Evolutionary conservation across 345 rosid species (phyloP).

Genomic region (Ceriops tagal): DNA sequence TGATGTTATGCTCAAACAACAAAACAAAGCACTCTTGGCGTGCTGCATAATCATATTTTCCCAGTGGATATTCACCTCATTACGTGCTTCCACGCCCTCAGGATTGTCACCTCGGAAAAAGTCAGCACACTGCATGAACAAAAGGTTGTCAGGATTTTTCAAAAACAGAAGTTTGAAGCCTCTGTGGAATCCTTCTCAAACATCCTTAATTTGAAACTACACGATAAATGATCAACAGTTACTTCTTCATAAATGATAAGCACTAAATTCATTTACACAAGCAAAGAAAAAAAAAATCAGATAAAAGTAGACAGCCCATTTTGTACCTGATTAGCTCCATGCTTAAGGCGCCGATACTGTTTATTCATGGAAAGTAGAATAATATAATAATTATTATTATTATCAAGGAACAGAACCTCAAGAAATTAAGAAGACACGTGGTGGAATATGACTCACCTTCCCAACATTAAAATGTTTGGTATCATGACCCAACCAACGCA

Average conservation of each 20-base stretch:
- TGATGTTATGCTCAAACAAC: not conserved
- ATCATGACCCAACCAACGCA: slow-evolving; percentile 98
- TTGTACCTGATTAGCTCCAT: slow-evolving; percentile 82
- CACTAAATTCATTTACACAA: not conserved
- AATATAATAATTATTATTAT: not conserved
- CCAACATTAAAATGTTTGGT: slow-evolving; percentile 99
- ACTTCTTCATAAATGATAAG: not conserved
- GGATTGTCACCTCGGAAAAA: slow-evolving; percentile 96
- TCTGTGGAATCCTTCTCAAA: no score
- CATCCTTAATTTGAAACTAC: no score
- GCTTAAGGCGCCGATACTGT: slow-evolving; percentile 99
- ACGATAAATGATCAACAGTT: no score
- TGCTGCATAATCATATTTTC: slow-evolving; percentile 1
- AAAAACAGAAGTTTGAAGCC: not conserved
- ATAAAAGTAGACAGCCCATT: not conserved
- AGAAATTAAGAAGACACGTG: slow-evolving; percentile 6
- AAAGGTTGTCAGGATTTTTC: slow-evolving; percentile 9
- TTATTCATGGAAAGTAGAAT: no score
- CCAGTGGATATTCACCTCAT: slow-evolving; percentile 59
- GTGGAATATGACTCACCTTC: slow-evolving; percentile 49
- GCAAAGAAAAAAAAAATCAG: not conserved
- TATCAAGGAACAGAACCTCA: slow-evolving; percentile 3
- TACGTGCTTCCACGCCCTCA: slow-evolving; percentile 97
- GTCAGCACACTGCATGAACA: slow-evolving; percentile 77
- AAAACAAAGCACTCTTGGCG: not conserved